These are phyloP conservation scores for Wickerhamiella qilinensis DNA, from an alignment of 805 yeast species.

Conservation along the genomic window DNA sequence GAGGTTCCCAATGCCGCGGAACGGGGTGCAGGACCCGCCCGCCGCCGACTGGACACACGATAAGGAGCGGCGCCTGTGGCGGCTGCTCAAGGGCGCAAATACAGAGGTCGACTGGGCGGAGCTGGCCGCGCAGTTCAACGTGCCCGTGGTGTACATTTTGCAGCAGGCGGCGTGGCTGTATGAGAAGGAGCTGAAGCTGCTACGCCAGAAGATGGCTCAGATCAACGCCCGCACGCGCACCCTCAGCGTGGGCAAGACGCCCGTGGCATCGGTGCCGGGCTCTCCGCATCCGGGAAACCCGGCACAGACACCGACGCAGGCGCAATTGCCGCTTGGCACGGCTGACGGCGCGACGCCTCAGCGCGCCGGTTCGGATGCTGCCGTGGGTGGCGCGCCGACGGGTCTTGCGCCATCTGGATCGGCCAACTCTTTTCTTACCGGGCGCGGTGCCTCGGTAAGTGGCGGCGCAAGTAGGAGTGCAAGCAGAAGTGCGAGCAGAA, in stretches of 20 bases:
- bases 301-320: background rate
- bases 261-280: background rate
- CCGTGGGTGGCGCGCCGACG: no score
- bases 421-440: no score
- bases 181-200: slow-evolving; percentile 23
- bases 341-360: background rate
- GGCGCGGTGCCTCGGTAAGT: no score
- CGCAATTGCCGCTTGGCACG: background rate
- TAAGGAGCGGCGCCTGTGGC: slow-evolving; percentile 23
- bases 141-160: slow-evolving; percentile 22
- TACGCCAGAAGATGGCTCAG: slow-evolving; percentile 20
- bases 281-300: background rate
- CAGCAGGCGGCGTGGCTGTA: slow-evolving; percentile 30
- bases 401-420: no score
- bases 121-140: slow-evolving; percentile 23
- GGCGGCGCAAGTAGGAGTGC: no score
- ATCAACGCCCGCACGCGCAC: slow-evolving; percentile 2
- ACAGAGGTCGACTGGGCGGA: slow-evolving; percentile 22
- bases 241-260: no score
- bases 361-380: background rate
- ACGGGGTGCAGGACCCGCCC: slow-evolving; percentile 27
- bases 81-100: slow-evolving; percentile 18
- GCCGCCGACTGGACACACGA: slow-evolving; percentile 19
- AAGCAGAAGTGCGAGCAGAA: no score
- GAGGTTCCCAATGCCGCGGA: slow-evolving; percentile 28